Percentiles rank a stretch among this genome's conserved stretches.
These are phyloP conservation scores for Apophysomyces sp. DNA, from an alignment of 371 early-diverging fungal species.

Conservation along the genomic window DNA sequence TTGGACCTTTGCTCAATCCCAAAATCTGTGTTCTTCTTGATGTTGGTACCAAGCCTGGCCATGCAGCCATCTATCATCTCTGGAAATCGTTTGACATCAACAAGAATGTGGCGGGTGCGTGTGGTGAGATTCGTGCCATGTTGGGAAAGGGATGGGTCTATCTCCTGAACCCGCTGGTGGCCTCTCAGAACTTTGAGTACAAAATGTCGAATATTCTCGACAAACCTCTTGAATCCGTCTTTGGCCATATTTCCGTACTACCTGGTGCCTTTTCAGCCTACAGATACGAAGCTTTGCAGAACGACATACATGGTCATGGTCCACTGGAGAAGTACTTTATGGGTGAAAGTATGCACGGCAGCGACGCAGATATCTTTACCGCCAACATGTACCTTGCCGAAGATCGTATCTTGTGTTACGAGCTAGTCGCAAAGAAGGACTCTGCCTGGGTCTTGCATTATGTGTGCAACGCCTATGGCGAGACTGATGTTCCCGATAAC, in stretches of 20 bases:
- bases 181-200: constrained; percentile 86
- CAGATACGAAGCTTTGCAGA: constrained; percentile 73
- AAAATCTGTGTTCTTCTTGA: constrained; percentile 79
- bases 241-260: constrained; percentile 83
- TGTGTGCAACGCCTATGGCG: constrained; percentile 65
- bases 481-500: constrained; percentile 79
- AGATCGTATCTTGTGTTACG: constrained; percentile 89
- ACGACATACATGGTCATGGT: constrained; percentile 53
- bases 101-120: constrained; percentile 76
- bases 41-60: constrained; percentile 80
- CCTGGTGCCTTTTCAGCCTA: constrained; percentile 89
- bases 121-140: constrained; percentile 86
- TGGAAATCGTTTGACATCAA: constrained; percentile 84
- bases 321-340: constrained; percentile 79
- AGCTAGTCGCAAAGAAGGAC: constrained; percentile 72
- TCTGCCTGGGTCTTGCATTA: constrained; percentile 65
- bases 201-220: constrained; percentile 88
- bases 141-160: constrained; percentile 57
- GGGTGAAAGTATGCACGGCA: constrained; percentile 67
- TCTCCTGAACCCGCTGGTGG: constrained; percentile 89
- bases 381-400: constrained; percentile 82
- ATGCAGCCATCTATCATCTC: constrained; percentile 66
- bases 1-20: constrained; percentile 74
- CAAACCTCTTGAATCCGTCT: constrained; percentile 83
- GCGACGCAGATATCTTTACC: constrained; percentile 62